Evolutionary conservation across 805 yeast species (phyloP), one percentile per base, ranked within the genome.

Genomic region (Ogataea minuta): DNA sequence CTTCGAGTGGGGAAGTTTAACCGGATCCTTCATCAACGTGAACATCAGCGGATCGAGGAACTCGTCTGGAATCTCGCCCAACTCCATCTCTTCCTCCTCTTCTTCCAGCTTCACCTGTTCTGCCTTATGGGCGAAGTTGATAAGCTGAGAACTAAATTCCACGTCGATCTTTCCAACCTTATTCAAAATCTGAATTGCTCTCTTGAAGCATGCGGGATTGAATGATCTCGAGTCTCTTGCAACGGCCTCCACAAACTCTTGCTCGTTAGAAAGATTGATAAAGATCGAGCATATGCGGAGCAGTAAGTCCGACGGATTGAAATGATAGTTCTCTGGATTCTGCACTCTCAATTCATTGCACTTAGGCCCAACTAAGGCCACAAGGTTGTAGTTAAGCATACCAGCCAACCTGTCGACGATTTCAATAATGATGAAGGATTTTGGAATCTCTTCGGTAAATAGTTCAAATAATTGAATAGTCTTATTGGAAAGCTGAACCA

Each of bases 1-100:
- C 48, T 78, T 83, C 1, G 96, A 87, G 7, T 85, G 71, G 7
- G 99, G 99, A 52, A 93, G 71, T n/a, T 76, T 82, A 4, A 93
- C 99, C 0, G 99, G 99, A 59, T 93, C 95, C 51, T 81, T 84
- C 99, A 93, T 93, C 34, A 93, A 59, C 1, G 96, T 86, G 62
- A 72, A 93, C 98, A 93, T 91, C 53, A 93, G 75, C 10, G 99
- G 99, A 68, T 93, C 99, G 52, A 93, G 74, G 58, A 82, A 93
- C 60, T 93, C 98, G 59, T 93, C 99, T 0, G 99, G 99, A 12
- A 86, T 76, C 37, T 93, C 99, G 17, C 95, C 97, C 50, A 87
- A 71, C 57, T 88, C 96, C 46, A 77, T 56, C 48, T 91, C 97
- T 56, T 87, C 95, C 46, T 79, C 85, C 50, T 84, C 95, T 44